phyloP scores from a whole-genome alignment of 148 eudicot species.

The Arctostaphylos glauca region DNA sequence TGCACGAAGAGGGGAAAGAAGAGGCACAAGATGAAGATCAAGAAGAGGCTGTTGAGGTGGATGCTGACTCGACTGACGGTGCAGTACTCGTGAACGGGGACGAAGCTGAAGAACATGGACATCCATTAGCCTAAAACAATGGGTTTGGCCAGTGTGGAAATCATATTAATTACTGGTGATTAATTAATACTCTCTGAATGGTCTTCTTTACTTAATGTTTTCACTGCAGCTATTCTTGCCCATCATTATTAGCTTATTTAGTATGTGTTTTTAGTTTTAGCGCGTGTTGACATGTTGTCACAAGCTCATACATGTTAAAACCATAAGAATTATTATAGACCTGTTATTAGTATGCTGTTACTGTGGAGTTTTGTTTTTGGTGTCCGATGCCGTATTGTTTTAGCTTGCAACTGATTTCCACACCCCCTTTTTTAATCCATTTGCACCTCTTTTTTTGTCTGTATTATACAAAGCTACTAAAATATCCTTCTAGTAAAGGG shows the following conservation, averaged over 20 bases:
- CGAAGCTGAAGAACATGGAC: conserved; percentile 94
- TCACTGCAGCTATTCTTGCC: background rate
- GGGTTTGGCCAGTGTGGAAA: conserved; percentile 83
- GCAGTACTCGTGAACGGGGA: conserved; percentile 87
- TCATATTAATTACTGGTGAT: conserved; percentile 96
- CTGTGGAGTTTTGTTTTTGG: background rate
- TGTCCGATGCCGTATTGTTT: background rate
- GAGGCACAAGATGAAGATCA: conserved; percentile 46
- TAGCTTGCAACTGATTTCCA: conserved; percentile 13
- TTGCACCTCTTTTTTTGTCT: no score
- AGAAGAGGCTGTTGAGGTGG: conserved; percentile 88
- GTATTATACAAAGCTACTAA: no score
- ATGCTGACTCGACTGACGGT: conserved; percentile 94
- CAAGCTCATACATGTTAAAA: background rate
- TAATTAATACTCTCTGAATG: conserved; percentile 63
- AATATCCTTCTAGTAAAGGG: no score
- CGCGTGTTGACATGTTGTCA: background rate
- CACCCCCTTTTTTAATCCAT: no score
- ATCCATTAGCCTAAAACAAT: conserved; percentile 90
- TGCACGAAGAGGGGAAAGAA: conserved; percentile 29
- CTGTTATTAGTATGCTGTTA: background rate
- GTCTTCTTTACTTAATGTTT: conserved; percentile 33
- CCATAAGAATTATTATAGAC: background rate
- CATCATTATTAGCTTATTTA: background rate
- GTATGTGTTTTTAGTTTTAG: background rate